Conservation (phyloP, 208 protist species). For the Wallacemonas sp. region DNA sequence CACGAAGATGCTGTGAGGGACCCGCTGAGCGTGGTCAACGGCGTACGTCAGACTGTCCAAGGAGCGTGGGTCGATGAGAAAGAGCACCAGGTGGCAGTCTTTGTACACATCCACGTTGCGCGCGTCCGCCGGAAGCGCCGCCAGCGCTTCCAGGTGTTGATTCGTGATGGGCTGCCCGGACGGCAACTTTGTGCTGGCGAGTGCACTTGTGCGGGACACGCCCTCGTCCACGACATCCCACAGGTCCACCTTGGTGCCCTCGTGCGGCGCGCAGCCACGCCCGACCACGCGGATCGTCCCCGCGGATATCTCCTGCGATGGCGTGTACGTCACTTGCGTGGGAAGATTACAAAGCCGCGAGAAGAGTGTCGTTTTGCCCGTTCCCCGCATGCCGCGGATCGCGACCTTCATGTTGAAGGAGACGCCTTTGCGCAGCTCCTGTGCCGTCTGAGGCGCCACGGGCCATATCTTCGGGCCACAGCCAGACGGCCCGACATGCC, state of each 20-base stretch:
- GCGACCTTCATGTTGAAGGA: constrained; percentile 87
- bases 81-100: constrained; percentile 58
- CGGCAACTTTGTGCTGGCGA: constrained; percentile 15
- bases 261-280: constrained; percentile 30
- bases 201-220: constrained; percentile 8
- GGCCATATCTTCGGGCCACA: constrained; percentile 53
- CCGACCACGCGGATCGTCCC: constrained; percentile 57
- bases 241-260: constrained; percentile 75
- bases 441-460: constrained; percentile 52
- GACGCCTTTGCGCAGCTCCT: constrained; percentile 65
- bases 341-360: constrained; percentile 57
- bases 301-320: constrained; percentile 59
- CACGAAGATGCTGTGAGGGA: constrained; percentile 59
- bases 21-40: constrained; percentile 45
- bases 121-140: constrained; percentile 38
- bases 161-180: constrained; percentile 16
- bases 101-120: constrained; percentile 62
- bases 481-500: not conserved
- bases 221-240: constrained; percentile 81
- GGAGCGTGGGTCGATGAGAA: constrained; percentile 66
- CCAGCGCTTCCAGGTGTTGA: constrained; percentile 25
- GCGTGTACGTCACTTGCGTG: constrained; percentile 38
- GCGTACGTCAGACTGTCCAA: constrained; percentile 66
- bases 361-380: constrained; percentile 74
- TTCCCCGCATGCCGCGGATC: constrained; percentile 59